Conservation (phyloP, 176 grass and related monocot genomes). For the Zea luxurians region DNA sequence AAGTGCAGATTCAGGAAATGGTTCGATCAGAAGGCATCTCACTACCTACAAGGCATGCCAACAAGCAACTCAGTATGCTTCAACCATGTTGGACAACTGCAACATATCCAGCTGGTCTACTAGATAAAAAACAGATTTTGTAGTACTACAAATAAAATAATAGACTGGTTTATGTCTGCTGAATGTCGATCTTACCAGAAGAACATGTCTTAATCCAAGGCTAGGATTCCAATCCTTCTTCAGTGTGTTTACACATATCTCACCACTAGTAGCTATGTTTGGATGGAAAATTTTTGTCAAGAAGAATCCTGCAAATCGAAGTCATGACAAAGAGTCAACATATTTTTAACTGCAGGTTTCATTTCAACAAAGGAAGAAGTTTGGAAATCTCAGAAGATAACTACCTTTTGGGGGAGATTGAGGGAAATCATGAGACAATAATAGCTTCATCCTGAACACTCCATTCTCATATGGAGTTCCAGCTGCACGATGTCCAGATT, state of each 20-base stretch:
- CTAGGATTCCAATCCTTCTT: slow-evolving; percentile 94
- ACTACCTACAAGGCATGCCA: slow-evolving; percentile 60
- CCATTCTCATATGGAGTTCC: slow-evolving; percentile 97
- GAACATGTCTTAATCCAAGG: slow-evolving; percentile 89
- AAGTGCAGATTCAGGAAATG: slow-evolving; percentile 96
- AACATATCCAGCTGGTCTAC: slow-evolving; percentile 1
- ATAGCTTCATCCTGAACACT: slow-evolving; percentile 89
- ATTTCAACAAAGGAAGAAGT: slow-evolving; percentile 43
- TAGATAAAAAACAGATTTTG: neutral
- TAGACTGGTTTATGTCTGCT: neutral
- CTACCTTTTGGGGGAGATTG: slow-evolving; percentile 88
- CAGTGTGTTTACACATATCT: slow-evolving; percentile 98
- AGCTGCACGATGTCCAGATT: slow-evolving; percentile 44
- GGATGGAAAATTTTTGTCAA: slow-evolving; percentile 94
- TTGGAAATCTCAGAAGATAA: slow-evolving; percentile 33
- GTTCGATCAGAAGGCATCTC: slow-evolving; percentile 88
- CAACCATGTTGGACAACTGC: neutral
- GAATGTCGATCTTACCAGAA: slow-evolving; percentile 56
- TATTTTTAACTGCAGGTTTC: neutral
- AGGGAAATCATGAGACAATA: slow-evolving; percentile 76
- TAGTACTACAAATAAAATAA: neutral
- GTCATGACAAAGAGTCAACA: neutral
- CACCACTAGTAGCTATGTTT: slow-evolving; percentile 83
- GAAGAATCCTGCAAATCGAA: slow-evolving; percentile 72
- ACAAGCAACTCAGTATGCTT: neutral